Evolutionary conservation across 768 basidiomycete species (phyloP), one percentile per base, ranked within the genome.

Genomic region (Botryobasidium botryosum): DNA sequence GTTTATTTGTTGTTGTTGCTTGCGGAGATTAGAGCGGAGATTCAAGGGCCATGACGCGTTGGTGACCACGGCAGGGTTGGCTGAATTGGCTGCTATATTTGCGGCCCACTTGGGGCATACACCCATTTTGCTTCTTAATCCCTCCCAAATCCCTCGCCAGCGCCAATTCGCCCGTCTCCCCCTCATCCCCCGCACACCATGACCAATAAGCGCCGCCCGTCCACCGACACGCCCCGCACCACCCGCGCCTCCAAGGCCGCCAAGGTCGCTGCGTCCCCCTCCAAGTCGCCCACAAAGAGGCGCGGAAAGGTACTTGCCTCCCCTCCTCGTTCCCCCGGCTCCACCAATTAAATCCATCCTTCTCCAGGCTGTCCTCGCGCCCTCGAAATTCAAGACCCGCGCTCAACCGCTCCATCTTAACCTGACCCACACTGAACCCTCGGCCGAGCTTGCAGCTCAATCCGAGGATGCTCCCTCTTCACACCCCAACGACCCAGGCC

Each of bases 371-470:
- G 56, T 77, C 36, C 59, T 71, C 4, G 61, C 67, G 1, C 61
- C 70, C 2, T 56, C 62, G 10, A 41, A 45, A 40, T 54, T 54
- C 52, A 75, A 70, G 52, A 60, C 67, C n/a, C 69, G 68, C 45
- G 83, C 82, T 6, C 59, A 74, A 13, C 80, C 84, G 2, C 59
- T 87, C 6, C 74, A 84, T 52, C 62, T 79, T 42, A 71, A 68
- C 53, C 54, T 83, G 43, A 79, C 78, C 4, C 72, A 78, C 55
- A 79, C 77, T 2, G 71, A 72, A 7, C 75, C 75, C 13, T 57
- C 57, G 44, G 59, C 60, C n/a, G 63, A 57, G 13, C 25, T 17
- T 18, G 10, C 20, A 21, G n/a, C n/a, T 18, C 15, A 25, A 27
- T 12, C 7, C 40, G 20, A 20, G 12, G n/a, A 41, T 27, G 33